Evolutionary conservation across 441 rosid species (phyloP).

Genomic region (Populus hybrid): DNA sequence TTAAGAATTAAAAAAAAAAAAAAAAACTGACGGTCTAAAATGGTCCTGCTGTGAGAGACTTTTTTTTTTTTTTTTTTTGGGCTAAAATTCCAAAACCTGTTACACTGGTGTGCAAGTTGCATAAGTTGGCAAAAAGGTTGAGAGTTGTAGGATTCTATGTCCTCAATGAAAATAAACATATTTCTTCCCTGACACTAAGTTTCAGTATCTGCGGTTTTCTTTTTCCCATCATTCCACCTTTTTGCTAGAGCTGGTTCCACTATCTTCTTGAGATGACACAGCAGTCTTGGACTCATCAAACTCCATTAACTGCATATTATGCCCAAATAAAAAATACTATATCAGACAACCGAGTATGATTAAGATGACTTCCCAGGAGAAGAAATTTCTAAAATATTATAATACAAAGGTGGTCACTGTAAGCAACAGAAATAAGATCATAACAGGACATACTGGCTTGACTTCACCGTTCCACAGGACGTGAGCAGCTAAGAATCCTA

Average conservation of each 20-base stretch:
- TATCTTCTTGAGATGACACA: slow-evolving; percentile 39
- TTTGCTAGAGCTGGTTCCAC: slow-evolving; percentile 44
- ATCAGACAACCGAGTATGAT: no score
- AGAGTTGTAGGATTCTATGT: not conserved
- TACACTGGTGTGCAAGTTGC: slow-evolving; percentile 26
- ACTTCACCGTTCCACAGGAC: slow-evolving; percentile 89
- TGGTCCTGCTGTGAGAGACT: not conserved
- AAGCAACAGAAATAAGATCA: not conserved
- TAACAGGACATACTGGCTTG: slow-evolving; percentile 58
- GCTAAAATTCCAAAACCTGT: slow-evolving; percentile 39
- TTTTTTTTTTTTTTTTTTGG: slow-evolving; percentile 14
- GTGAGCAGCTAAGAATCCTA: slow-evolving; percentile 90
- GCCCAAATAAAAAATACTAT: no score
- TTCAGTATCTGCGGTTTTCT: not conserved
- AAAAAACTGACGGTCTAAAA: not conserved
- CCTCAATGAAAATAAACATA: slow-evolving; percentile 11
- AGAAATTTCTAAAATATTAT: not conserved
- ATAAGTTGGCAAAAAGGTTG: slow-evolving; percentile 27
- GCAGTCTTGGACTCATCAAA: slow-evolving; percentile 75
- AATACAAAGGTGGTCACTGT: not conserved
- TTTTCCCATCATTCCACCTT: slow-evolving; percentile 43
- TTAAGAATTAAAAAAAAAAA: no score
- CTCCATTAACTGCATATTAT: slow-evolving; percentile 70
- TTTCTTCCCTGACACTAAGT: slow-evolving; percentile 15
- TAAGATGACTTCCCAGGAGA: not conserved